These are phyloP conservation scores for Metschnikowia picachoensis DNA, from an alignment of 805 yeast genomes.

Conservation along the genomic window DNA sequence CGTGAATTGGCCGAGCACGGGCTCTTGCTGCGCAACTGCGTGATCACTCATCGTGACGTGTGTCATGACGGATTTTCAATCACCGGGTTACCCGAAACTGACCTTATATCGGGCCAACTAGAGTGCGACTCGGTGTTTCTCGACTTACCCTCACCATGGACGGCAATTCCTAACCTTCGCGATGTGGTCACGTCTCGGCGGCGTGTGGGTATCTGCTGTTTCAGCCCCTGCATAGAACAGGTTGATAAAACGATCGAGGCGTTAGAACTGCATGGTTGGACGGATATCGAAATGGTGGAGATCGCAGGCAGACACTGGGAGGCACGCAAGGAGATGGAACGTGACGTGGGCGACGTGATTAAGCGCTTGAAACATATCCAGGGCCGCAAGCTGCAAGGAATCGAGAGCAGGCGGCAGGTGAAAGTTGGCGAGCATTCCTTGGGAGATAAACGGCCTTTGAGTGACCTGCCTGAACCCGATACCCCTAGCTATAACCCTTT, in stretches of 20 bases:
- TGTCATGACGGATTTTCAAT: slow-evolving; percentile 80
- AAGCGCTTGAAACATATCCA: slow-evolving; percentile 77
- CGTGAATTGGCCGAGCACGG: slow-evolving; percentile 74
- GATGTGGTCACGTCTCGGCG: slow-evolving; percentile 51
- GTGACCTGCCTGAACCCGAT: slow-evolving; percentile 8
- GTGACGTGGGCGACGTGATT: slow-evolving; percentile 72
- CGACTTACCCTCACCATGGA: slow-evolving; percentile 97
- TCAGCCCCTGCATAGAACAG: slow-evolving; percentile 97
- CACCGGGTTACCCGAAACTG: slow-evolving; percentile 27
- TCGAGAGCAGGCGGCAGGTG: slow-evolving; percentile 49
- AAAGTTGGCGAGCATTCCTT: slow-evolving; percentile 9
- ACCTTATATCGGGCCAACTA: slow-evolving; percentile 26
- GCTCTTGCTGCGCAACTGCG: slow-evolving; percentile 47
- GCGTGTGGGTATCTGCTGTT: slow-evolving; percentile 80
- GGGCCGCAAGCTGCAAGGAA: slow-evolving; percentile 59
- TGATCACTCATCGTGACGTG: slow-evolving; percentile 86
- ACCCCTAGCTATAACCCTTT: slow-evolving; percentile 67
- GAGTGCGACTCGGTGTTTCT: slow-evolving; percentile 75
- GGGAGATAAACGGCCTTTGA: slow-evolving; percentile 16
- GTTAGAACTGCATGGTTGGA: slow-evolving; percentile 75
- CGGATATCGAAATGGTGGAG: slow-evolving; percentile 86
- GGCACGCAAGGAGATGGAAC: slow-evolving; percentile 83
- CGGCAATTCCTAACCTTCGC: slow-evolving; percentile 75
- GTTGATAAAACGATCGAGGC: slow-evolving; percentile 82
- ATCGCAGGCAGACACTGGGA: slow-evolving; percentile 83